A percentile compares a stretch with the other conserved stretches of the same genome.
Evolutionary conservation across 2,329 filamentous ascomycete genomes (phyloP).

Genomic region (Talaromyces sp.): DNA sequence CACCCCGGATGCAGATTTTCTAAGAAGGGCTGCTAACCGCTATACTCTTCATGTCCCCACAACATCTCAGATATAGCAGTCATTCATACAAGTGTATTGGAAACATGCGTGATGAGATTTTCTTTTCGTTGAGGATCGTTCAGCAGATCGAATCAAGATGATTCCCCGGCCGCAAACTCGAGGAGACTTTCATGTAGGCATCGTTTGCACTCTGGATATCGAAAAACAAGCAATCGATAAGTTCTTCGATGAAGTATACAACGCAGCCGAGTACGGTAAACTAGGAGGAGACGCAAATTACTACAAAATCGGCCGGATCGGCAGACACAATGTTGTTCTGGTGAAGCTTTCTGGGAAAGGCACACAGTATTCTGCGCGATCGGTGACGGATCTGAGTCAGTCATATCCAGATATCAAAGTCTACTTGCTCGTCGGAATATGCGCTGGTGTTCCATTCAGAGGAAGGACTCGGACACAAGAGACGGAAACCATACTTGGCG

Average conservation of each 20-base stretch:
- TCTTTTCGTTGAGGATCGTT: neutral
- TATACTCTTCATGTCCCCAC: neutral
- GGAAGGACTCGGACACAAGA: neutral
- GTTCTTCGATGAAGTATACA: conserved; percentile 9
- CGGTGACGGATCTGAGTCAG: neutral
- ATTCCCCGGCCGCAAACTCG: neutral
- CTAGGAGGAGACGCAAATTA: neutral
- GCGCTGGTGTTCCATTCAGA: conserved; percentile 9
- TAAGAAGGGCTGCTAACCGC: no score
- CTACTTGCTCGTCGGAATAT: conserved; percentile 11
- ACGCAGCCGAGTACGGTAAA: conserved; percentile 10
- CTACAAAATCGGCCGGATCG: conserved; percentile 12
- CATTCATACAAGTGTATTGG: neutral
- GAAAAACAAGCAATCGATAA: conserved; percentile 13
- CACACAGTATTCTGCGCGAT: neutral
- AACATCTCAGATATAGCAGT: neutral
- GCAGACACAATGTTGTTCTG: conserved; percentile 12
- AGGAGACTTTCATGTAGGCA: conserved; percentile 9
- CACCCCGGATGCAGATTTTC: neutral
- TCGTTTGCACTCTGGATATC: conserved; percentile 9
- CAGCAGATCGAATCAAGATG: neutral
- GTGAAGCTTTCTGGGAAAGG: conserved; percentile 11
- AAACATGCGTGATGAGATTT: neutral
- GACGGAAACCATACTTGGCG: conserved; percentile 28
- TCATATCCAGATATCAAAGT: conserved; percentile 7